These are phyloP conservation scores for Striga hermonthica DNA, from an alignment of 305 asterid species.

Conservation along the genomic window DNA sequence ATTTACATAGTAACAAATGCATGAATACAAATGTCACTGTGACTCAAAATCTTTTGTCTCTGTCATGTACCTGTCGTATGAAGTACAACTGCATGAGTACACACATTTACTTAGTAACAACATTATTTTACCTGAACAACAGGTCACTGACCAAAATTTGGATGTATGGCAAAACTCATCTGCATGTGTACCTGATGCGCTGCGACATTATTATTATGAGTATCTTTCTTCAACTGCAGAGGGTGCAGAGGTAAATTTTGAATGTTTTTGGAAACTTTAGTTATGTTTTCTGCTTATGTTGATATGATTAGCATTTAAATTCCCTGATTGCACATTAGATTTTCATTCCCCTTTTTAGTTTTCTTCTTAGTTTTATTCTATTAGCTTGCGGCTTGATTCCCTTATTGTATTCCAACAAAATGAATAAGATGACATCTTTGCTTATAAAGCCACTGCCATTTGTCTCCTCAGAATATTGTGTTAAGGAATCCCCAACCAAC, in stretches of 20 bases:
- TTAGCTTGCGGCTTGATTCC: slow-evolving; percentile 11
- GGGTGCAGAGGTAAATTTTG: slow-evolving; percentile 79
- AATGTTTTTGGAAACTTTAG: slow-evolving; percentile 26
- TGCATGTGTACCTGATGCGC: slow-evolving; percentile 85
- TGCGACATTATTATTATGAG: slow-evolving; percentile 94
- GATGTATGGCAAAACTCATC: slow-evolving; percentile 80
- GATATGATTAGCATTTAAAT: slow-evolving; percentile 22
- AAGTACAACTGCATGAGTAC: slow-evolving; percentile 9
- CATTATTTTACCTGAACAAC: slow-evolving; percentile 29
- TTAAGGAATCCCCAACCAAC: slow-evolving; percentile 13
- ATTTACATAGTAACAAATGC: slow-evolving; percentile 28
- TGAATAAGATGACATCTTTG: slow-evolving; percentile 15
- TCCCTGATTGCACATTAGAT: slow-evolving; percentile 27
- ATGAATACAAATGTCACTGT: too few relatives aligned
- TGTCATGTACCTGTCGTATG: slow-evolving; percentile 27
- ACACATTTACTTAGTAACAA: slow-evolving; percentile 26
- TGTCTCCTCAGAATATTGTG: slow-evolving; percentile 19
- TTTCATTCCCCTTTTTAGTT: slow-evolving; percentile 28
- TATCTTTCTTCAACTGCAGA: slow-evolving; percentile 82
- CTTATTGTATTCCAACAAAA: slow-evolving; percentile 2
- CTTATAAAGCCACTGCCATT: slow-evolving; percentile 6
- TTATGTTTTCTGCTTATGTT: slow-evolving; percentile 15
- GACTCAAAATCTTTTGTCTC: slow-evolving; percentile 14
- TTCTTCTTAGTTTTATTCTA: slow-evolving; percentile 27
- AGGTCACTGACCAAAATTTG: slow-evolving; percentile 87